Evolutionary conservation across 805 yeast genomes (phyloP), one percentile per base, ranked within the genome.

Genomic region (Debaryomyces prosopidis): DNA sequence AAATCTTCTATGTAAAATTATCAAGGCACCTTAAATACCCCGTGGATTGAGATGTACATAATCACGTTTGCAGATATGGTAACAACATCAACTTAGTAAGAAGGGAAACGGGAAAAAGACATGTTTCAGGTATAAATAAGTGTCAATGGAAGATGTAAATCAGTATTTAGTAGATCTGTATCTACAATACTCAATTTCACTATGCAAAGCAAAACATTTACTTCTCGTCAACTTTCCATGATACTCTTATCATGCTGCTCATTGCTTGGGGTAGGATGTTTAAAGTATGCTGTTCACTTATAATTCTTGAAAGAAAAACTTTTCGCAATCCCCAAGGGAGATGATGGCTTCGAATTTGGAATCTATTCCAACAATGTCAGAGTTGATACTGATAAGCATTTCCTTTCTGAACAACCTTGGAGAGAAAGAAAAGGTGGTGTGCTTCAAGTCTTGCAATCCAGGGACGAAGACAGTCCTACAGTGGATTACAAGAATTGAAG

Each of bases 401-500:
- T 19, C 17, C 31, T 14, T 10, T 30, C 48, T 35, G 59, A 54
- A 33, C 28, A 40, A 32, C 49, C 52, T 3, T 55, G 57, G 58
- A 14, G 39, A 2, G 39, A 42, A 6, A 48, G 57, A 37, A 52
- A 42, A 30, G 40, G 40, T 9, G 52, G 54, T 4, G 53, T 54
- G 4, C 41, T 54, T 5, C 44, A 44, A 3, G 52, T 52, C 11
- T 47, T 51, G 31, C 33, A 43, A 31, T 28, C 44, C 11, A 34
- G 48, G 11, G 23, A 36, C 32, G 28, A 41, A 12, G 26, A 43
- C 26, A 32, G 23, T 14, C 44, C 57, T 8, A 49, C 53, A 15
- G 54, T 20, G 57, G 60, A 9, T 38, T 79, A 8, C 81, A 80
- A 50, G 84, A 80, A 52, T 81, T 68, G 9, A 51, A 75, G 32